phyloP scores from a whole-genome alignment of 176 grass and related monocot genomes.

The Luzula sylvatica region DNA sequence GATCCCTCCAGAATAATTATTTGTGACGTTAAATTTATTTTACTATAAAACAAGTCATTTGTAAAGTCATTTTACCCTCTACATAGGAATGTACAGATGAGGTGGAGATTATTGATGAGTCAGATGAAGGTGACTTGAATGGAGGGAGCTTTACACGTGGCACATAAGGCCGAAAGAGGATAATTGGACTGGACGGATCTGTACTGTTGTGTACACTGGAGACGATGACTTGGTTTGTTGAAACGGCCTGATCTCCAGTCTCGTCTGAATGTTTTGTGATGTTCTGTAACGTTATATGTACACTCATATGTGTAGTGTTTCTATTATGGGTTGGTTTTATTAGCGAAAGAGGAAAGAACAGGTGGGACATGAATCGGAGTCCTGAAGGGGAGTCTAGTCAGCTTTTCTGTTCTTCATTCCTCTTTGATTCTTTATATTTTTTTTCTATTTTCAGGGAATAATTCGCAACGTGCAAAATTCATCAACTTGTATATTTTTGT shows the following conservation, averaged over 20 bases:
- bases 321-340: background rate
- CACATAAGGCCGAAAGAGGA: constrained; percentile 2
- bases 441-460: too few species aligned
- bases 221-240: constrained; percentile 4
- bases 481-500: too few species aligned
- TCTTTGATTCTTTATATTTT: too few species aligned
- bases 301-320: background rate
- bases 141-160: background rate
- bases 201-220: too few species aligned
- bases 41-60: too few species aligned
- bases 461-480: too few species aligned
- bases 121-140: background rate
- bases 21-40: too few species aligned
- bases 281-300: background rate
- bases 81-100: background rate
- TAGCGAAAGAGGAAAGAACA: background rate
- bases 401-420: too few species aligned
- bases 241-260: background rate
- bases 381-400: background rate
- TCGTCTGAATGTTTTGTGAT: background rate
- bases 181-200: too few species aligned
- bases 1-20: background rate
- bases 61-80: too few species aligned
- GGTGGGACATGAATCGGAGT: background rate
- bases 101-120: background rate